A percentile compares a stretch with the other conserved stretches of the same genome.
Evolutionary conservation across 768 basidiomycete species (phyloP).

Genomic region (Amanita thiersii): DNA sequence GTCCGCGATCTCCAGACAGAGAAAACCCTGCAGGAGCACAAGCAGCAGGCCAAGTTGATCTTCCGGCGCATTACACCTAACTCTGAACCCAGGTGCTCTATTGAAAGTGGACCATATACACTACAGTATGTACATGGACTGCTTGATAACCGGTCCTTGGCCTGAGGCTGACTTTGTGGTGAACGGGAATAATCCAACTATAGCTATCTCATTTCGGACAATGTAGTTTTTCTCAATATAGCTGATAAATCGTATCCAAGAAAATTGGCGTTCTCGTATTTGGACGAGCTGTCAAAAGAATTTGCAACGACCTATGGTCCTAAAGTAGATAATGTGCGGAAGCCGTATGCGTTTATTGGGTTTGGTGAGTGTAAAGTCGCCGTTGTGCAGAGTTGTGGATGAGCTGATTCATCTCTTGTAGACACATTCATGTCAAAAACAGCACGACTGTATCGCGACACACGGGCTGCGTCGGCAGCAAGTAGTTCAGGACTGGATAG

Average conservation of each 20-base stretch:
- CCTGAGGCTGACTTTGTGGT: conserved; percentile 1
- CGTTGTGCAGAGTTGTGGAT: background rate
- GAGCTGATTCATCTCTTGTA: conserved; percentile 20
- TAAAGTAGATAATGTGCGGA: conserved; percentile 85
- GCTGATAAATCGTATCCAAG: conserved; percentile 96
- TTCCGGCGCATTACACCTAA: conserved; percentile 92
- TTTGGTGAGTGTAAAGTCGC: conserved; percentile 58
- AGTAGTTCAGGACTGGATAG: conserved; percentile 63
- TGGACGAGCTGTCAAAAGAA: conserved; percentile 96
- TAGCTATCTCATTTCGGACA: conserved; percentile 92
- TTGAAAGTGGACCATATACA: conserved; percentile 93
- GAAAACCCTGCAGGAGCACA: conserved; percentile 90
- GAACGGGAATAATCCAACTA: conserved; percentile 7
- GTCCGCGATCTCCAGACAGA: conserved; percentile 59
- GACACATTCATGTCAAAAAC: conserved; percentile 99
- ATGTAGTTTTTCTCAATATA: conserved; percentile 92
- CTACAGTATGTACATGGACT: conserved; percentile 66
- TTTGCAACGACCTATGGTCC: conserved; percentile 88
- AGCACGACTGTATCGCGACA: conserved; percentile 89
- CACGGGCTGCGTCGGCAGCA: conserved; percentile 72
- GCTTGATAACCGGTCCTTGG: conserved; percentile 9
- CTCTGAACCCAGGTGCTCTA: conserved; percentile 92
- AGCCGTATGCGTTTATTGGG: conserved; percentile 98
- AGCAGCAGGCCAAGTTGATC: conserved; percentile 95
- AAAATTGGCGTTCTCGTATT: conserved; percentile 94